phyloP scores from a whole-genome alignment of 306 rosid species.

The Medicago truncatula region MtrunA17r5.0-ANR NC_053045.1:34848501-34849000 shows the following conservation, averaged over 20 bases:
- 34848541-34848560: constrained; percentile 99
- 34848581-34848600: constrained; percentile 84
- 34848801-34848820: constrained; percentile 91
- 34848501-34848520: constrained; percentile 78
- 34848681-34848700: constrained; percentile 94
- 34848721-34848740: constrained; percentile 93
- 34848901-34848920: constrained; percentile 91
- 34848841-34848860: constrained; percentile 95
- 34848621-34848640: constrained; percentile 86
- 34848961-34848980: constrained; percentile 91
- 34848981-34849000: constrained; percentile 74
- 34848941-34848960: constrained; percentile 81
- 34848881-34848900: constrained; percentile 86
- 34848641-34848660: constrained; percentile 90
- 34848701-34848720: constrained; percentile 97
- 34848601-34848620: constrained; percentile 91
- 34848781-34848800: constrained; percentile 98
- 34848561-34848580: constrained; percentile 85
- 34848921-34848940: constrained; percentile 81
- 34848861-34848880: constrained; percentile 94
- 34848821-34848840: constrained; percentile 94
- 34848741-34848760: constrained; percentile 98
- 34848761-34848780: constrained; percentile 93
- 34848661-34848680: constrained; percentile 92
- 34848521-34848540: constrained; percentile 82